phyloP scores from a whole-genome alignment of 495 filamentous ascomycete genomes.

The Penicillium turbatum region DNA sequence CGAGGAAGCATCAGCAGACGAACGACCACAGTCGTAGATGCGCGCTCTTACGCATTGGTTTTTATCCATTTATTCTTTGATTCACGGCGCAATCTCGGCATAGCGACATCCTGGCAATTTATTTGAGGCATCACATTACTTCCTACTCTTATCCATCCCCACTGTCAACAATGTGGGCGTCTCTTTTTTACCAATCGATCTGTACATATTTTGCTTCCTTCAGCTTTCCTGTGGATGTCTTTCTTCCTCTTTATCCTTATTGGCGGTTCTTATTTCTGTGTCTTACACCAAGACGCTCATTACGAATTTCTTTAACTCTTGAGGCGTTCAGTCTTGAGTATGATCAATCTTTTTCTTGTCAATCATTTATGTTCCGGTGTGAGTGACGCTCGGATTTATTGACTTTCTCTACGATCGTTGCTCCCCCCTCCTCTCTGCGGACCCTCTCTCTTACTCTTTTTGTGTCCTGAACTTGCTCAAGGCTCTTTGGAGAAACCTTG shows the following conservation, averaged over 20 bases:
- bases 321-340: slow-evolving; percentile 33
- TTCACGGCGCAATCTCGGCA: slow-evolving; percentile 32
- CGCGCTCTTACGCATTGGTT: slow-evolving; percentile 10
- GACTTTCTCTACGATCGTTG: slow-evolving; percentile 30
- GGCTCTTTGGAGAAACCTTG: slow-evolving; percentile 4
- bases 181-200: slow-evolving; percentile 4
- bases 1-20: slow-evolving; percentile 15
- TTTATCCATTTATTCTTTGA: slow-evolving; percentile 23
- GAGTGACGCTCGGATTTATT: slow-evolving; percentile 28
- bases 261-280: slow-evolving; percentile 14
- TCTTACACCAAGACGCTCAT: slow-evolving; percentile 25
- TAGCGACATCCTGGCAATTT: slow-evolving; percentile 29
- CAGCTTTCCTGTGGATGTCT: slow-evolving; percentile 25
- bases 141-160: slow-evolving; percentile 23
- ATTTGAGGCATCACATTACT: slow-evolving; percentile 14
- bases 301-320: slow-evolving; percentile 43
- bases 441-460: slow-evolving; percentile 11
- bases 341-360: slow-evolving; percentile 32
- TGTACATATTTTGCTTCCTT: slow-evolving; percentile 26
- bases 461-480: slow-evolving; percentile 7
- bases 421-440: slow-evolving; percentile 8
- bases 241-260: slow-evolving; percentile 15
- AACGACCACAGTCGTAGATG: slow-evolving; percentile 19
- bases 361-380: slow-evolving; percentile 38
- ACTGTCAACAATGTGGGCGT: slow-evolving; percentile 15